Conservation (phyloP, 306 rosid species). For the Potentilla sterilis region DNA sequence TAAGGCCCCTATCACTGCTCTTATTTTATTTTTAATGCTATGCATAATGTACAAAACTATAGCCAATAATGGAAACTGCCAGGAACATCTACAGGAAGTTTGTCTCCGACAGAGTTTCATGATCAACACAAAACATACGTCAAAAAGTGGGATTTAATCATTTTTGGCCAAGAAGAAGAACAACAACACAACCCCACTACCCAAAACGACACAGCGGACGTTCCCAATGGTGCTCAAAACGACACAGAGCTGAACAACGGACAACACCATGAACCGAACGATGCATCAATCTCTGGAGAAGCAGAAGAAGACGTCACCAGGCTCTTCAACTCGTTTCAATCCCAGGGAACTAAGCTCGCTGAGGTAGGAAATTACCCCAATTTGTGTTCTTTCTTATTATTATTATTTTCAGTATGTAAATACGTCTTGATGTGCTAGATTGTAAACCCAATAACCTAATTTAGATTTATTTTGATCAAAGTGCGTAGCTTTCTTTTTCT, state of each 20-base stretch:
- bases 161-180: no score
- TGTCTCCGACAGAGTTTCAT: no score
- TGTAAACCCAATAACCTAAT: neutral
- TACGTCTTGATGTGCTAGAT: neutral
- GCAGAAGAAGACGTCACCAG: neutral
- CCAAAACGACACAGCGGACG: neutral
- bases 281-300: constrained; percentile 18
- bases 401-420: neutral
- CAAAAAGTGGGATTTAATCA: no score
- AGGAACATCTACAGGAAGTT: no score
- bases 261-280: neutral
- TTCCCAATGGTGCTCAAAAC: neutral
- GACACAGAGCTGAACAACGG: neutral
- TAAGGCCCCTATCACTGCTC: no score
- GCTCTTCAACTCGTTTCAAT: constrained; percentile 35
- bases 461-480: neutral
- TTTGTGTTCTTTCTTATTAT: neutral
- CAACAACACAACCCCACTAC: neutral
- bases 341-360: constrained; percentile 41
- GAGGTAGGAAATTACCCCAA: constrained; percentile 30
- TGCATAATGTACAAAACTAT: no score
- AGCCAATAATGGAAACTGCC: no score
- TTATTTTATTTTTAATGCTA: no score
- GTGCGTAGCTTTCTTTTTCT: neutral
- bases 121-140: no score